Evolutionary conservation across 441 rosid species (phyloP).

Genomic region (Hura crepitans): DNA sequence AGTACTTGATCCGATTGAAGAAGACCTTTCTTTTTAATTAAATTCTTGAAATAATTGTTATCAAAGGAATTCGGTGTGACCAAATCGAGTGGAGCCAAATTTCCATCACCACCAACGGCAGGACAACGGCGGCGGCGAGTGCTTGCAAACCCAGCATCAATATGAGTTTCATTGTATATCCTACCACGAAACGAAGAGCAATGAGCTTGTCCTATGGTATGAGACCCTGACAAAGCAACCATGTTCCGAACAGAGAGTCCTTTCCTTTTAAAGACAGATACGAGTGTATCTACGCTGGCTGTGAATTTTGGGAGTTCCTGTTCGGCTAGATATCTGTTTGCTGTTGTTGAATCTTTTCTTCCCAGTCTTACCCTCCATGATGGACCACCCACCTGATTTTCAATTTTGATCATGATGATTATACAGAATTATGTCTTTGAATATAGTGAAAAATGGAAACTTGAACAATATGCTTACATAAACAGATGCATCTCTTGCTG

Average conservation of each 20-base stretch:
- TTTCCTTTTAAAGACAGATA: conserved; percentile 31
- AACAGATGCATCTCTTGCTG: conserved; percentile 57
- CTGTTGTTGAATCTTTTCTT: conserved; percentile 53
- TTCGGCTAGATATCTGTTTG: conserved; percentile 30
- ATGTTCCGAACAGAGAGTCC: conserved; percentile 49
- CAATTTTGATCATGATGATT: no score
- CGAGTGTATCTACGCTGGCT: neutral
- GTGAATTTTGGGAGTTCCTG: conserved; percentile 39
- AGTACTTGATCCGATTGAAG: conserved; percentile 46
- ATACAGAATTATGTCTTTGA: neutral
- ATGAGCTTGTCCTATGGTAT: conserved; percentile 52
- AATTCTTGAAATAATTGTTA: conserved; percentile 50
- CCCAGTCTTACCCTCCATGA: conserved; percentile 53
- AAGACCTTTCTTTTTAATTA: conserved; percentile 49
- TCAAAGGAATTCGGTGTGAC: conserved; percentile 58
- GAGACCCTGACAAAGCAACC: conserved; percentile 50
- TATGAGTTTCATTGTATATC: conserved; percentile 41
- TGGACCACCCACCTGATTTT: conserved; percentile 37
- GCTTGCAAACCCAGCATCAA: conserved; percentile 41
- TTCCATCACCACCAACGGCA: conserved; percentile 19
- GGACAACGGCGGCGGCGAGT: conserved; percentile 42
- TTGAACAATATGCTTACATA: no score
- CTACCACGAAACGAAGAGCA: conserved; percentile 44
- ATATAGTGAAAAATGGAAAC: neutral
- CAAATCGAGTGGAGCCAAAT: conserved; percentile 44